A percentile compares a stretch with the other conserved stretches of the same genome.
phyloP scores from a whole-genome alignment of 208 protist genomes.

The Wallacemonas sp. region DNA sequence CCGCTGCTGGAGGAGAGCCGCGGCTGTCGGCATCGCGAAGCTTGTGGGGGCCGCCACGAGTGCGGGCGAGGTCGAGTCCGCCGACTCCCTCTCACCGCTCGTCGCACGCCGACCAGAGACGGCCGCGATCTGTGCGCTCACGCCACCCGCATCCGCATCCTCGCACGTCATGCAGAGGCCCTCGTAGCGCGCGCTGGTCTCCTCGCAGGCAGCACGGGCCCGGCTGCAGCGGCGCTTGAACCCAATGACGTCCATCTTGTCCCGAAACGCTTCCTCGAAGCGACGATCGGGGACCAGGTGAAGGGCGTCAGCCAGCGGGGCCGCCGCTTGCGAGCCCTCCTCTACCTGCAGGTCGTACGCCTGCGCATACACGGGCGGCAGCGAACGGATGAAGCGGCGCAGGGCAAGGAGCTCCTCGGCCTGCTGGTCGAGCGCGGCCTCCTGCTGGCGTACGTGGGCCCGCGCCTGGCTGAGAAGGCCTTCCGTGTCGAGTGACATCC shows the following conservation, averaged over 20 bases:
- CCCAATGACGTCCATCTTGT: conserved; percentile 69
- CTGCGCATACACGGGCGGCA: conserved; percentile 28
- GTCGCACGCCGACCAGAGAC: no score
- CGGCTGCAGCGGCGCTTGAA: conserved; percentile 31
- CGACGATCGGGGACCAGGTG: conserved; percentile 66
- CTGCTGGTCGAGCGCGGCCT: conserved; percentile 22
- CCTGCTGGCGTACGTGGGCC: conserved; percentile 19
- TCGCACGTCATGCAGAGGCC: conserved; percentile 42
- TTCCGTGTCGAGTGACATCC: conserved; percentile 26
- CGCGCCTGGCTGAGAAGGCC: conserved; percentile 17
- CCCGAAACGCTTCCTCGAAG: conserved; percentile 72
- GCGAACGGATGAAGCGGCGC: conserved; percentile 43
- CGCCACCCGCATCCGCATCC: conserved; percentile 21
- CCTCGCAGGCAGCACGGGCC: conserved; percentile 28
- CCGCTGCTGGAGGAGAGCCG: conserved; percentile 16
- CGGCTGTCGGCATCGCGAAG: conserved; percentile 13
- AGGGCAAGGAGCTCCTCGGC: conserved; percentile 55
- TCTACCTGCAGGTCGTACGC: conserved; percentile 8
- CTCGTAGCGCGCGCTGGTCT: conserved; percentile 36
- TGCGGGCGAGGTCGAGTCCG: not conserved
- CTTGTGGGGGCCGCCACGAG: conserved; percentile 6
- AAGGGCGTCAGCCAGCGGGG: conserved; percentile 1
- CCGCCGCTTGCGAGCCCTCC: not conserved
- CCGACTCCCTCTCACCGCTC: not conserved
- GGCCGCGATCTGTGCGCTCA: not conserved